Base-by-base conservation (phyloP, 148 eudicot genomes). In the Rhododendron simsii region DNA sequence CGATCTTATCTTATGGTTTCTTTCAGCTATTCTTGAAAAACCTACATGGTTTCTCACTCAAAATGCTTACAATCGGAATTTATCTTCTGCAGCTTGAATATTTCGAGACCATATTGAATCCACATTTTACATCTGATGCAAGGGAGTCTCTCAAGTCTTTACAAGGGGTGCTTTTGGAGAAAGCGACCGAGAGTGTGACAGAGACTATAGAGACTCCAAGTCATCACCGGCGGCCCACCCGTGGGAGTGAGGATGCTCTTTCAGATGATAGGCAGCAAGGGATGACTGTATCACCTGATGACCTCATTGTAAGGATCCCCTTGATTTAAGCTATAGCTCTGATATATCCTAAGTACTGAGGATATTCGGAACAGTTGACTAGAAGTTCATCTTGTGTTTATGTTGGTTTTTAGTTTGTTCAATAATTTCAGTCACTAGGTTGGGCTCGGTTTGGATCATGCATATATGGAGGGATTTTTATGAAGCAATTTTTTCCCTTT, bases 61-160 rank as follows among this genome's bases (percentile, higher is more conserved):
- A 0, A 63, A 77, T 82, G 80, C 47, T 84, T 41, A 83, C 80
- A 39, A 76, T 65, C 84, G 82, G 78, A 83, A 57, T 85, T 77
- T 51, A 63, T 44, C 20, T 73, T 84, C 14, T 92, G 93, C 98
- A 97, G 99, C 98, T 97, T 86, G 98, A 95, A 86, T 97, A 97
- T 87, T 94, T 97, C 73, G 99, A 97, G 94, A 97, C 98, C 45
- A 91, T 97, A 87, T 88, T 97, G 84, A 93, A 92, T 89, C 95
- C 94, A 16, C 94, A 97, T 89, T 92, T 97, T 47, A 94, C 98
- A 35, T 85, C 88, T 61, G 96, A 91, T 28, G 99, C 98, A 47
- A 94, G 98, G 44, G 95, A 94, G 50, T 94, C 98, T 82, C 92
- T 97, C 28, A 95, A 91, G 88, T 93, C 98, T 71, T 89, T 97